These are phyloP conservation scores for Dunaliella primolecta DNA, from an alignment of 139 green algal species.

Conservation along the genomic window DNA sequence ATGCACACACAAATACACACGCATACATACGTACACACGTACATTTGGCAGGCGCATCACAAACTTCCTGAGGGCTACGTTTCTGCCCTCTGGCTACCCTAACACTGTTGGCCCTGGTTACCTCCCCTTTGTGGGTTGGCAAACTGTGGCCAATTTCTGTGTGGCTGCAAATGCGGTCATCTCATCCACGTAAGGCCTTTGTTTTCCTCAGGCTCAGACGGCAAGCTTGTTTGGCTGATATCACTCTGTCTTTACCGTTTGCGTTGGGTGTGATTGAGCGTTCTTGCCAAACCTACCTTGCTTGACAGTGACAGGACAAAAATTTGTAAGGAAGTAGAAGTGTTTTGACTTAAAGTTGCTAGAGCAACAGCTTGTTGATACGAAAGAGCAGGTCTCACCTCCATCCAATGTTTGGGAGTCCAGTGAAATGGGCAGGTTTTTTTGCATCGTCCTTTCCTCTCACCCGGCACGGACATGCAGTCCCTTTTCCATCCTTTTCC, in stretches of 20 bases:
- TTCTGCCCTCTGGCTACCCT: constrained; percentile 52
- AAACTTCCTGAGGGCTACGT: constrained; percentile 29
- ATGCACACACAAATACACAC: background rate
- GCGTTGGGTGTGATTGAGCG: no score
- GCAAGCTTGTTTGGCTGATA: background rate
- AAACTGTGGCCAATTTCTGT: constrained; percentile 49
- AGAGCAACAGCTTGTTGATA: background rate
- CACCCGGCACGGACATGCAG: background rate
- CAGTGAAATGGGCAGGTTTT: no score
- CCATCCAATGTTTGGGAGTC: no score
- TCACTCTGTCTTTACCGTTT: background rate
- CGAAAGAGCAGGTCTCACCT: no score
- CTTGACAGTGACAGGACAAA: no score
- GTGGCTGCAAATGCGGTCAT: constrained; percentile 43
- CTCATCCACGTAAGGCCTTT: background rate
- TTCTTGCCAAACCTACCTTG: no score
- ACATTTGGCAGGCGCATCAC: constrained; percentile 16
- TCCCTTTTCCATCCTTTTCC: background rate
- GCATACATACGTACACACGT: background rate
- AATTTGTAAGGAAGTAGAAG: background rate
- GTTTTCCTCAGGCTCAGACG: background rate
- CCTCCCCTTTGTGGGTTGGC: constrained; percentile 33
- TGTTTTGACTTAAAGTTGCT: background rate
- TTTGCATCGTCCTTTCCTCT: background rate
- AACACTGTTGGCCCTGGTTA: constrained; percentile 36